Conservation (phyloP, 75 land plant genomes). For the Isoetes taiwanensis region DNA sequence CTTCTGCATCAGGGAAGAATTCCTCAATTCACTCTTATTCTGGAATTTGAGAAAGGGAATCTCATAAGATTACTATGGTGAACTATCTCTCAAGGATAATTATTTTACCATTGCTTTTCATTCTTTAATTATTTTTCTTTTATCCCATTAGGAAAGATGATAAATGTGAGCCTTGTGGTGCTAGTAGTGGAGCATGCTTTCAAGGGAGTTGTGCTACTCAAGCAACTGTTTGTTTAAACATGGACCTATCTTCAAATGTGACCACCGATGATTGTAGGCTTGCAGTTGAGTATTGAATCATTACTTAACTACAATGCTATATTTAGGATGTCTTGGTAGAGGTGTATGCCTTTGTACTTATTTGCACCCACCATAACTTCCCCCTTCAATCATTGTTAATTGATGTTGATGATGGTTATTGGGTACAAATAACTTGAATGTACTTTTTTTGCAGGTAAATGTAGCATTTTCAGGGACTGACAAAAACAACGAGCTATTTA, state of each 20-base stretch:
- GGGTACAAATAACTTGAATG: neutral
- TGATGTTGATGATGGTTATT: neutral
- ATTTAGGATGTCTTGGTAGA: neutral
- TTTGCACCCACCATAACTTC: neutral
- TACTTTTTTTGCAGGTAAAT: slow-evolving; percentile 17
- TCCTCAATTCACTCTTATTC: slow-evolving; percentile 6
- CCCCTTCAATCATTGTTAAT: neutral
- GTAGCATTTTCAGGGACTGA: slow-evolving; percentile 22
- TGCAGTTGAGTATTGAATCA: neutral
- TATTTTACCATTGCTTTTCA: neutral
- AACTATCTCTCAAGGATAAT: neutral
- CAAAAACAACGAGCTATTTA: slow-evolving; percentile 8
- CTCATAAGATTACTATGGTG: slow-evolving; percentile 14
- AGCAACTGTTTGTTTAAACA: neutral
- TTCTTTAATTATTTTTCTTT: neutral
- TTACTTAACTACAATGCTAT: neutral
- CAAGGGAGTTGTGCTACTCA: slow-evolving; percentile 12
- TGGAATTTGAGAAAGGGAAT: slow-evolving; percentile 9
- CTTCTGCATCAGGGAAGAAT: slow-evolving; percentile 5
- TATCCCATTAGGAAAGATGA: slow-evolving; percentile 13
- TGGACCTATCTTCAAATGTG: neutral
- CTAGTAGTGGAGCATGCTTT: neutral
- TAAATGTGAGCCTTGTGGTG: slow-evolving; percentile 12
- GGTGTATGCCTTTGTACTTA: neutral
- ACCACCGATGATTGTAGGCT: neutral